Base-by-base conservation (phyloP, 805 yeast genomes). In the Kodamaea hsintzibuensis region DNA sequence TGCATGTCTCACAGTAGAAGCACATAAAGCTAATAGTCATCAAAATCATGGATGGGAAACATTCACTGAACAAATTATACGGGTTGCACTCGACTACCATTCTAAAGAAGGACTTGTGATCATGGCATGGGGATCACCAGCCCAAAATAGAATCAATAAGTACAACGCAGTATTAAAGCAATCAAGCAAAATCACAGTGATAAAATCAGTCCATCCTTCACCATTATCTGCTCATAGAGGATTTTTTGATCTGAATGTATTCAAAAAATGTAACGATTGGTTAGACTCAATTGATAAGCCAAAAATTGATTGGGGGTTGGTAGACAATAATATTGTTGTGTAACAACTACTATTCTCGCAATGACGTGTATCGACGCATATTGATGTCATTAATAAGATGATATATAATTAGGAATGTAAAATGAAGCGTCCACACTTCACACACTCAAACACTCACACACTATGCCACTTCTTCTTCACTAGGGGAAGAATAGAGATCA, bases 1-100 rank as follows among this genome's bases (percentile, higher is more conserved):
- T 72, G 85, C 98, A 0, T 85, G 93, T 50, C 74, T 95, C 1
- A 95, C 98, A 0, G 99, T 95, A 0, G 86, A 86, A 55, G 97
- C 97, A 0, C 98, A 93, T 65, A 83, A 85, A 63, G 96, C 99
- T 9, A 91, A 91, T 63, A 91, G 98, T 10, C 99, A 95, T 66
- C 83, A 97, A 0, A 83, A 84, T 35, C 78, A 78, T 60, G 99
- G 99, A 0, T 95, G 99, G 99, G 98, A 92, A 63, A 75, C 73
- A 37, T 91, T 95, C 67, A 95, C 99, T 0, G 89, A 83, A 62
- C 77, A 82, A 33, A 91, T 85, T 0, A 80, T 95, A 12, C 72
- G 77, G 39, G 62, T 72, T 1, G 77, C 87, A 38, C 71, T 86
- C 8, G 65, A 76, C 13, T 78, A 78, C 59, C 83, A 84, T 45